Conservation (phyloP, 768 basidiomycete species). For the Suillus subalutaceus region DNA sequence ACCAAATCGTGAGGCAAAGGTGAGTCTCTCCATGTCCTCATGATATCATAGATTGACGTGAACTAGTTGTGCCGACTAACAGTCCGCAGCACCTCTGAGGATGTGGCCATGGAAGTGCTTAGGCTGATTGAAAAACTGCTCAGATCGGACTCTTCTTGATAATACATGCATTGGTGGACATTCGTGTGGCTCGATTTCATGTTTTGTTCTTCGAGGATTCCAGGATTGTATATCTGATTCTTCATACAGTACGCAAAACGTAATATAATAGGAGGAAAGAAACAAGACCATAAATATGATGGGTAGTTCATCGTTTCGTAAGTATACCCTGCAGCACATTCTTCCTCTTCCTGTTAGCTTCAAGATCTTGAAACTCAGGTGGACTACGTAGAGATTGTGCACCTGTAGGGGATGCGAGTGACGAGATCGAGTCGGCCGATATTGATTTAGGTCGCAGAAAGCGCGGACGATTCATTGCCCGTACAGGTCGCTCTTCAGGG, state of each 20-base stretch:
- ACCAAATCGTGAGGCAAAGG: conserved; percentile 96
- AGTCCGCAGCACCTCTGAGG: conserved; percentile 92
- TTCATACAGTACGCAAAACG: conserved; percentile 32
- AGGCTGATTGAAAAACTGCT: conserved; percentile 48
- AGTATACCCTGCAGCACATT: conserved; percentile 45
- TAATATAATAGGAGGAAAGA: conserved; percentile 13
- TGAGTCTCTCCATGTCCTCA: conserved; percentile 36
- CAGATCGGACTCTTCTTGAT: conserved; percentile 26
- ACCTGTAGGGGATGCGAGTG: conserved; percentile 19
- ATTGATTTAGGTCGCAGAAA: conserved; percentile 50
- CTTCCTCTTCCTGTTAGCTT: conserved; percentile 36
- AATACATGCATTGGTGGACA: not conserved
- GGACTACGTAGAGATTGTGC: conserved; percentile 14
- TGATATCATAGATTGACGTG: conserved; percentile 4
- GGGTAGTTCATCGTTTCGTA: conserved; percentile 33
- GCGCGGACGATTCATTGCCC: conserved; percentile 24
- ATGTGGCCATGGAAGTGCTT: conserved; percentile 75
- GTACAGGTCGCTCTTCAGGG: conserved; percentile 24
- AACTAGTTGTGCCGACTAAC: conserved; percentile 88
- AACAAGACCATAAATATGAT: conserved; percentile 7
- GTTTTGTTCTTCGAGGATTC: conserved; percentile 12
- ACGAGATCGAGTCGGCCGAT: conserved; percentile 60
- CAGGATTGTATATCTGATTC: conserved; percentile 17
- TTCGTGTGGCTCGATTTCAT: not conserved
- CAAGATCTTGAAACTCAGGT: conserved; percentile 17